Conservation (phyloP, 208 protist species). For the Leishmania aethiopica region DNA sequence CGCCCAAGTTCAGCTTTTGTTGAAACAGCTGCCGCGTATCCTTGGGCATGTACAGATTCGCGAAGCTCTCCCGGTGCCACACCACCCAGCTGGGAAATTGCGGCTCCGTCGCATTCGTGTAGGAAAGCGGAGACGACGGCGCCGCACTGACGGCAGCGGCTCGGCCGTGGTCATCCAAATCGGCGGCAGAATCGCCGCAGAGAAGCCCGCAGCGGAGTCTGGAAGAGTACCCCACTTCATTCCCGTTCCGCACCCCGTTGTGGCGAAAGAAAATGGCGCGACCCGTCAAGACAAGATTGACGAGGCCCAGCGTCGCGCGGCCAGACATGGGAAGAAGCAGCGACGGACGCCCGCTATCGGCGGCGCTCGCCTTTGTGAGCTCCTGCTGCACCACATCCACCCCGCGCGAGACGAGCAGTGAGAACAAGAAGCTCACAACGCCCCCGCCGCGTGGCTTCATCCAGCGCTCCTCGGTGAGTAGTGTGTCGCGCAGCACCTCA, state of each 20-base stretch:
- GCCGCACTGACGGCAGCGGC: background rate
- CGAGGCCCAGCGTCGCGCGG: conserved; percentile 51
- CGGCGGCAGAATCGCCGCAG: conserved; percentile 16
- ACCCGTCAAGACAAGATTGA: conserved; percentile 53
- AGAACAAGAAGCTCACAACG: conserved; percentile 74
- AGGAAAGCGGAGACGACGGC: conserved; percentile 6
- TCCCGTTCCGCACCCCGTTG: conserved; percentile 34
- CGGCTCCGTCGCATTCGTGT: conserved; percentile 46
- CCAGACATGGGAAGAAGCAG: conserved; percentile 25
- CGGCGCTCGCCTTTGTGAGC: conserved; percentile 29
- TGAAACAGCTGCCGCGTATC: conserved; percentile 63
- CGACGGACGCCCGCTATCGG: conserved; percentile 4
- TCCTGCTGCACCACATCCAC: conserved; percentile 40
- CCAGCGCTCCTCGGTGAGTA: conserved; percentile 47
- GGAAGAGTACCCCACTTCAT: conserved; percentile 36
- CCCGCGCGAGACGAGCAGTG: conserved; percentile 69
- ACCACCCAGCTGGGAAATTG: conserved; percentile 81
- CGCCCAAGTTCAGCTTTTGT: conserved; percentile 53
- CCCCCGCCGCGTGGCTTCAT: conserved; percentile 58
- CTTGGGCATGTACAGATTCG: conserved; percentile 71
- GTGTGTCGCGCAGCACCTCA: conserved; percentile 30
- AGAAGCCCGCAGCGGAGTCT: conserved; percentile 42
- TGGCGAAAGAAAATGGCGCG: conserved; percentile 33
- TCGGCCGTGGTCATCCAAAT: background rate
- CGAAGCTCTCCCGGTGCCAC: conserved; percentile 53